Percentiles rank a stretch among this genome's conserved stretches.
phyloP scores from a whole-genome alignment of 306 rosid genomes.

The Echinosophora koreensis region DNA sequence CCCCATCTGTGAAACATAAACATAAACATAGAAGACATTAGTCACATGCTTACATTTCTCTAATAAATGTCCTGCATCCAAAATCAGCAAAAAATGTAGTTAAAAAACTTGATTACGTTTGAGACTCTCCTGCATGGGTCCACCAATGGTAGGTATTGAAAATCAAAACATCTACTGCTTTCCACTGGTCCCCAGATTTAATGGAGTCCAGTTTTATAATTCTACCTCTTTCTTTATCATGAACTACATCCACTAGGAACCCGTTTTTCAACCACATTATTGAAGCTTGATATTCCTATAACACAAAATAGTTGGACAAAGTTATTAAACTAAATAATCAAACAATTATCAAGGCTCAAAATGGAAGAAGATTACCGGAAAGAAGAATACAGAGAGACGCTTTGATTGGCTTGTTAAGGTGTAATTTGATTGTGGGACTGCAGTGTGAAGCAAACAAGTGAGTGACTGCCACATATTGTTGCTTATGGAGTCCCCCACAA shows the following conservation, averaged over 20 bases:
- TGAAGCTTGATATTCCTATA: slow-evolving; percentile 63
- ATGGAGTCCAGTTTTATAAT: slow-evolving; percentile 72
- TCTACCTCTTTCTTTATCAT: slow-evolving; percentile 54
- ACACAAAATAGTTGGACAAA: neutral
- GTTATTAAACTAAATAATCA: slow-evolving; percentile 19
- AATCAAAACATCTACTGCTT: slow-evolving; percentile 63
- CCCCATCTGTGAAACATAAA: slow-evolving; percentile 57
- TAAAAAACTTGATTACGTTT: slow-evolving; percentile 47
- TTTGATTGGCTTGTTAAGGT: slow-evolving; percentile 35
- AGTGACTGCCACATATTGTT: slow-evolving; percentile 88
- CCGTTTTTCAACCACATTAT: slow-evolving; percentile 72
- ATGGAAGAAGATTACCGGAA: slow-evolving; percentile 52
- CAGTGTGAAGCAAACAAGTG: slow-evolving; percentile 66
- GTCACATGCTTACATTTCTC: neutral
- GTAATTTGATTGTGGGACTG: slow-evolving; percentile 61
- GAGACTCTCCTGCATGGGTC: slow-evolving; percentile 57
- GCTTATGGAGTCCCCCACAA: slow-evolving; percentile 88
- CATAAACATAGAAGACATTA: slow-evolving; percentile 29
- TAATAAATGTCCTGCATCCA: neutral
- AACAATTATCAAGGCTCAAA: neutral
- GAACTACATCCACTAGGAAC: slow-evolving; percentile 67
- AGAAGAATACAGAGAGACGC: slow-evolving; percentile 49
- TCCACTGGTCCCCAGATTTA: slow-evolving; percentile 56
- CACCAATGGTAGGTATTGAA: slow-evolving; percentile 89
- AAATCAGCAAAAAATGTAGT: neutral